Evolutionary conservation across 805 yeast genomes (phyloP).

Genomic region (Cyberlindnera bimundalis): DNA sequence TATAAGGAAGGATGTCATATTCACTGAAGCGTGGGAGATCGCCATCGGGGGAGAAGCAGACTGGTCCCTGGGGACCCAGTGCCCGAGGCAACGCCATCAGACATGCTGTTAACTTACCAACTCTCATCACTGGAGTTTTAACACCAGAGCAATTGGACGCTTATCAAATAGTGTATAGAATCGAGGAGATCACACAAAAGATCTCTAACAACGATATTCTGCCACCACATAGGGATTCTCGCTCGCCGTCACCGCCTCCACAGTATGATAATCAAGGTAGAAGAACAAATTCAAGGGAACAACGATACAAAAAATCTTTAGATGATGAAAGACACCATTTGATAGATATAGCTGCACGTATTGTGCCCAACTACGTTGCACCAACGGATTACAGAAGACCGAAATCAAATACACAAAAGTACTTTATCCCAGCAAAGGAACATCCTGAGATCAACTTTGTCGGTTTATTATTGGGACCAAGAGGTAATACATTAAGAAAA

Average conservation of each 20-base stretch:
- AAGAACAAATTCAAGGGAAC: conserved; percentile 81
- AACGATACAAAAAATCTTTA: conserved; percentile 52
- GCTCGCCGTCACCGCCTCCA: conserved; percentile 91
- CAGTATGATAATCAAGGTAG: conserved; percentile 79
- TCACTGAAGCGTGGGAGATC: conserved; percentile 17
- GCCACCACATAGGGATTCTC: conserved; percentile 45
- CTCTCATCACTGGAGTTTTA: conserved; percentile 42
- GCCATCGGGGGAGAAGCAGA: conserved; percentile 1
- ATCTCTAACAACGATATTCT: conserved; percentile 47
- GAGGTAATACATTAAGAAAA: conserved; percentile 84
- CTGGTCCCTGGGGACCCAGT: conserved; percentile 18
- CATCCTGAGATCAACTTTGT: conserved; percentile 92
- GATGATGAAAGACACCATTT: conserved; percentile 79
- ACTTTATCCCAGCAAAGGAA: conserved; percentile 79
- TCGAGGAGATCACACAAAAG: conserved; percentile 72
- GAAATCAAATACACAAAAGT: conserved; percentile 72
- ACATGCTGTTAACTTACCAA: conserved; percentile 33
- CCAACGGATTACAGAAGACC: conserved; percentile 76
- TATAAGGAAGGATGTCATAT: conserved; percentile 3
- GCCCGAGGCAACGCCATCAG: conserved; percentile 13
- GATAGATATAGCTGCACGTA: conserved; percentile 68
- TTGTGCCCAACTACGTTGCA: conserved; percentile 73
- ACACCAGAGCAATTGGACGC: conserved; percentile 80
- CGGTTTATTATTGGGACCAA: conserved; percentile 88
- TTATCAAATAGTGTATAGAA: conserved; percentile 64